Base-by-base conservation (phyloP, 2,329 filamentous ascomycete species). In the Aspergillus sojae region DNA sequence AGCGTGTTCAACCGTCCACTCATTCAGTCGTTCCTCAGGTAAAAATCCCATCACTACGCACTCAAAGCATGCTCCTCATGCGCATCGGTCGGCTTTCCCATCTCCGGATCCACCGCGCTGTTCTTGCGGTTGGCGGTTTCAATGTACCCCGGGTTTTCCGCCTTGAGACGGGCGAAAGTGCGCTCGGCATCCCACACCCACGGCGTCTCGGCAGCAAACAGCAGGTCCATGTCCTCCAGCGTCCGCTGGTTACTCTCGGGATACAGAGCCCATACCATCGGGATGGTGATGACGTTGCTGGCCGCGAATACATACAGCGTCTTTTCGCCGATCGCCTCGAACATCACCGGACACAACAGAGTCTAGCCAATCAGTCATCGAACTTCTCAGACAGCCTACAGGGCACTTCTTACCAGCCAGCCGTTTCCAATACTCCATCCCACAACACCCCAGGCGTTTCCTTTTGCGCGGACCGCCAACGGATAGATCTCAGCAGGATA, bases 391-490 rank as follows among this genome's bases (percentile, higher is more conserved):
- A 14, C 14, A 72, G 30, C 11, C 11, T 5, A 5, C 4, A 52
- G 19, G 26, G 5, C 9, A n/a, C 12, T 55, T 34, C 78, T 71
- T 64, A 81, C 79, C 66, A 85, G 75, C 87, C 88, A 91, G 19
- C 89, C 89, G 67, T 92, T 92, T 0, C 91, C 90, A 57, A 93
- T 91, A 16, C 83, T 86, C 91, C 90, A 93, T 0, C 91, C 90
- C 0, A 92, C 85, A 0, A 93, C 90, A 23, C 91, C 90, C 85
- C 87, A 92, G 0, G 90, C 89, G 64, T 92, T 93, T 6, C 90
- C 91, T 68, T 90, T 89, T 1, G 91, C 90, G 26, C 91, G 85
- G 0, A 92, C 84, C 64, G 89, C 85, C 0, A 92, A 77, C 0
- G 90, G 89, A 70, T 91, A 93, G 61, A 92, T 92, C 72, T 93